A percentile compares a stretch with the other conserved stretches of the same genome.
Conservation (phyloP, 225 moss, liverwort and hornwort genomes). For the Neckera pumila region DNA sequence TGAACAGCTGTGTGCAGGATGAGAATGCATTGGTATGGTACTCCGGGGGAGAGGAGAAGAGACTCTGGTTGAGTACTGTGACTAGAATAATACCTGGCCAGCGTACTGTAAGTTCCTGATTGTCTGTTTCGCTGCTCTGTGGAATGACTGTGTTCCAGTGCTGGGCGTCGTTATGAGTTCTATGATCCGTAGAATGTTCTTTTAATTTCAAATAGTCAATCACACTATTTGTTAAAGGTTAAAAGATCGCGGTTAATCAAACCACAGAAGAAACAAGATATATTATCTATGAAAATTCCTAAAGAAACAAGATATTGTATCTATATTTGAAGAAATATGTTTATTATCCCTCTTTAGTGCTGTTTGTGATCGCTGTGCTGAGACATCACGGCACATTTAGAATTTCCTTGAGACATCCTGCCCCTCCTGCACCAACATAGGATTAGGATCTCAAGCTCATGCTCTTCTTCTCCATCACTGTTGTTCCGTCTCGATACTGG, state of each 20-base stretch:
- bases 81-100: conserved; percentile 79
- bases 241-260: too few relatives aligned
- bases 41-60: conserved; percentile 93
- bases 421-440: neutral
- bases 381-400: neutral
- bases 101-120: conserved; percentile 71
- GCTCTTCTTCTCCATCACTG: neutral
- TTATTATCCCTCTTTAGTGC: neutral
- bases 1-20: conserved; percentile 44
- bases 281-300: too few relatives aligned
- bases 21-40: conserved; percentile 90
- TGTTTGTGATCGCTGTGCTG: neutral
- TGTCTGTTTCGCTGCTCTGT: neutral
- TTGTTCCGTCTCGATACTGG: neutral
- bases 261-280: too few relatives aligned
- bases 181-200: neutral
- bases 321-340: too few relatives aligned
- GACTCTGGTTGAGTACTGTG: conserved; percentile 76
- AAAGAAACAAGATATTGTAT: too few relatives aligned
- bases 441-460: neutral
- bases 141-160: neutral
- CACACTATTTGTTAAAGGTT: too few relatives aligned
- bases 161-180: neutral
- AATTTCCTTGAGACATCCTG: neutral
- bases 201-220: too few relatives aligned